phyloP scores from a whole-genome alignment of 73 alveolate species.

The Chromera velia region DNA sequence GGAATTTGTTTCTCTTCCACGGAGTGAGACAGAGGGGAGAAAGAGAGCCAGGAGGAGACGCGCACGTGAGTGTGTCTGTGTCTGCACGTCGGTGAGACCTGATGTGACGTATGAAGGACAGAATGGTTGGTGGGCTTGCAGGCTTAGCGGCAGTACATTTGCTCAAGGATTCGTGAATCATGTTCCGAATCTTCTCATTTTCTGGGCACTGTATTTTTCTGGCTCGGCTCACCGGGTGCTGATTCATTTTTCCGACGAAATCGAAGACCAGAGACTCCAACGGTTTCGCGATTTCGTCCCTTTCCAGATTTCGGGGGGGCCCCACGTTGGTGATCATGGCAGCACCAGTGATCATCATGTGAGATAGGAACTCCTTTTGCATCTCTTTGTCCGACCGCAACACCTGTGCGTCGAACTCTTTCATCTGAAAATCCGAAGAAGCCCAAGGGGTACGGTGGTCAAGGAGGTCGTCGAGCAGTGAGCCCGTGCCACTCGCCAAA shows the following conservation, averaged over 20 bases:
- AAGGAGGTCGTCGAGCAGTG: constrained; percentile 5
- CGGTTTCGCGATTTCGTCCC: constrained; percentile 16
- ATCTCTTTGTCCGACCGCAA: background rate
- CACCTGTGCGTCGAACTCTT: background rate
- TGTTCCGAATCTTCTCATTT: background rate
- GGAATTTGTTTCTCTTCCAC: background rate
- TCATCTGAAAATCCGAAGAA: background rate
- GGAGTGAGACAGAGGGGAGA: background rate
- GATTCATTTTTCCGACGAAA: constrained; percentile 26
- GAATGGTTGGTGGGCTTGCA: no score
- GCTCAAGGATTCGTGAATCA: no score
- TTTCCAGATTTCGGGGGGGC: constrained; percentile 16
- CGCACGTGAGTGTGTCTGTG: background rate
- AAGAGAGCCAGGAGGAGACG: background rate
- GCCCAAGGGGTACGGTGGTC: constrained; percentile 1
- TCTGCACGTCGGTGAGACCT: background rate
- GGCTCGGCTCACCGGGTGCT: constrained; percentile 27
- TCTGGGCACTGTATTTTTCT: background rate
- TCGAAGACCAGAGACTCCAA: constrained; percentile 9
- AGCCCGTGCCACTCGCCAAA: constrained; percentile 14
- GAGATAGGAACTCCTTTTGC: background rate
- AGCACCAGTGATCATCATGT: no score
- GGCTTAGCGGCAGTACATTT: no score
- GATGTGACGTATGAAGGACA: no score
- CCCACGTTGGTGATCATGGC: constrained; percentile 34